Base-by-base conservation (phyloP, 495 filamentous ascomycete genomes). In the Penicillium dipodomyicola region DNA sequence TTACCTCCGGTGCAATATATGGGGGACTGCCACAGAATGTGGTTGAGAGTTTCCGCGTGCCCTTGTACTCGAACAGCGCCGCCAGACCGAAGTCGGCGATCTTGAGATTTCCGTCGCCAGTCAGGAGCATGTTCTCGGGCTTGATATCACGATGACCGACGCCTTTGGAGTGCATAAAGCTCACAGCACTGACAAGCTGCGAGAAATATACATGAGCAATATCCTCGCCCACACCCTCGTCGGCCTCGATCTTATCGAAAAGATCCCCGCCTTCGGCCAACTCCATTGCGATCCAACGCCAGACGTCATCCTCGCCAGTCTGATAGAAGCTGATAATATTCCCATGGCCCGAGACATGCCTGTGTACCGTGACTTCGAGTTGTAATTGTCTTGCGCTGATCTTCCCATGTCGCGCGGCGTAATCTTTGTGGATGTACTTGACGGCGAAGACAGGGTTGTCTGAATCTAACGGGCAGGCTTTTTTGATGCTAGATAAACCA, bases 241-340 rank as follows among this genome's bases (percentile, higher is more conserved):
- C 94, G 4, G 94, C 91, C 71, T 98, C 94, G 66, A 98, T 97
- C 77, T 98, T 98, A 82, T 98, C 94, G 75, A 99, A 99, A 12
- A 99, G 82, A 69, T 99, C 94, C 14, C 94, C 94, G 41, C 94
- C 94, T 59, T 93, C 90, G 42, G 94, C 94, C 63, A 90, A 85
- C 70, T 99, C 94, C 92, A 99, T 97, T 14, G 91, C 92, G 65
- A 99, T 96, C 93, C 93, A 99, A 62, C 85, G 81, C 95, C 95
- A 99, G n/a, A 86, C 73, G 3, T 77, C 68, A 67, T 99, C 92
- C 69, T 97, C 91, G 49, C 90, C 94, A 4, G 84, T 87, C 32
- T 86, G 84, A 62, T 92, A 92, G 79, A 90, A 97, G 63, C 88
- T 85, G 60, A 99, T 96, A 51, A 99, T 87, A 71, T 97, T 97